phyloP scores from a whole-genome alignment of 2,329 filamentous ascomycete genomes.

The Pyrenophora seminiperda region DNA sequence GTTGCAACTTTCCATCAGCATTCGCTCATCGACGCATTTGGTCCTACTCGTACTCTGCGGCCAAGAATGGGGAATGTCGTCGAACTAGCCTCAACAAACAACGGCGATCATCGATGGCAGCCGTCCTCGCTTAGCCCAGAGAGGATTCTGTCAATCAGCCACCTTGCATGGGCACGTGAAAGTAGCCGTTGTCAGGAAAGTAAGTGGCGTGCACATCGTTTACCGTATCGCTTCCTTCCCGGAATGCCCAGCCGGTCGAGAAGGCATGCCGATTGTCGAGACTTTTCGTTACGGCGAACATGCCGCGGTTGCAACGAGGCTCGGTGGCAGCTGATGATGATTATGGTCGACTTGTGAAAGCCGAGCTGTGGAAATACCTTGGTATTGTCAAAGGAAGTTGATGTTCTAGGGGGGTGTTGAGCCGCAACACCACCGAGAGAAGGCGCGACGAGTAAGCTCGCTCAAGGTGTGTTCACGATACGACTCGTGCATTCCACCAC shows the following conservation, averaged over 20 bases:
- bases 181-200: conserved; percentile 9
- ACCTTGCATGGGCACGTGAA: conserved; percentile 25
- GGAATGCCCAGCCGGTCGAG: conserved; percentile 4
- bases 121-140: conserved; percentile 17
- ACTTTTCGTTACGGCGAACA: conserved; percentile 2
- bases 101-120: conserved; percentile 13
- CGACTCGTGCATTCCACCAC: conserved; percentile 12
- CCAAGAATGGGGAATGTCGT: conserved; percentile 15
- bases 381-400: background rate
- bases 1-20: background rate
- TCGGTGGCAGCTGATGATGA: conserved; percentile 18
- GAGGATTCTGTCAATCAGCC: conserved; percentile 11
- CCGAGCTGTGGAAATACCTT: conserved; percentile 3
- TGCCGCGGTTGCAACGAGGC: conserved; percentile 16
- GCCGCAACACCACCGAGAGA: conserved; percentile 16
- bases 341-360: conserved; percentile 2
- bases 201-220: conserved; percentile 15
- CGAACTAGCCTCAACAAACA: conserved; percentile 24
- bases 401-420: conserved; percentile 3
- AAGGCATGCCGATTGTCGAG: conserved; percentile 15
- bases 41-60: background rate
- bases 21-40: background rate
- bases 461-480: conserved; percentile 7
- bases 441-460: conserved; percentile 15
- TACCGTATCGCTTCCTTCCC: conserved; percentile 12